Evolutionary conservation across 805 yeast genomes (phyloP).

Genomic region (Ogataea sp.): DNA sequence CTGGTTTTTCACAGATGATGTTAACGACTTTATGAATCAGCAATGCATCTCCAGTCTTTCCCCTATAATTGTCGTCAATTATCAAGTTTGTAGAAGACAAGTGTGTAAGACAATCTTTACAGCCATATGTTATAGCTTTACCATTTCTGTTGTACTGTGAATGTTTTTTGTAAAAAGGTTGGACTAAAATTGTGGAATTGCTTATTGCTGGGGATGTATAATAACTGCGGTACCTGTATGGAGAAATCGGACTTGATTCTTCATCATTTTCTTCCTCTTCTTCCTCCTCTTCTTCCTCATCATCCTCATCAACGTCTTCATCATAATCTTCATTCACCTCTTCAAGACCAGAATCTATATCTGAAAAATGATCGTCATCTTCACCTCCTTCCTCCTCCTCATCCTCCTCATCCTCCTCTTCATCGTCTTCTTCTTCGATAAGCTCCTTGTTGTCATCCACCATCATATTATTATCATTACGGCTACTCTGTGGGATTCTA

Average conservation of each 20-base stretch:
- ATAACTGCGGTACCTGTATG: too few species aligned
- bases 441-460: too few species aligned
- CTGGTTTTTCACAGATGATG: conserved; percentile 12
- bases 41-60: conserved; percentile 50
- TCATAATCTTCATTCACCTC: neutral
- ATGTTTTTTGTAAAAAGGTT: conserved; percentile 5
- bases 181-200: neutral
- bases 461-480: conserved; percentile 9
- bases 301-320: neutral
- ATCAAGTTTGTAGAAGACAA: conserved; percentile 20
- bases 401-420: conserved; percentile 1
- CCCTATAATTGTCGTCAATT: conserved; percentile 36
- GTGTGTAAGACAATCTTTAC: conserved; percentile 22
- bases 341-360: neutral
- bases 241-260: too few species aligned
- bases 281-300: neutral
- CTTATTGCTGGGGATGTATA: neutral
- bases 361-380: neutral
- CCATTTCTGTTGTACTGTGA: conserved; percentile 14
- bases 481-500: too few species aligned
- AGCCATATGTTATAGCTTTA: conserved; percentile 17
- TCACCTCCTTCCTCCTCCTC: conserved; percentile 4
- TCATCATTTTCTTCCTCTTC: neutral
- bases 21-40: conserved; percentile 38
- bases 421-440: conserved; percentile 5